Evolutionary conservation across 148 eudicot genomes (phyloP).

Genomic region (Rhododendron molle): DNA sequence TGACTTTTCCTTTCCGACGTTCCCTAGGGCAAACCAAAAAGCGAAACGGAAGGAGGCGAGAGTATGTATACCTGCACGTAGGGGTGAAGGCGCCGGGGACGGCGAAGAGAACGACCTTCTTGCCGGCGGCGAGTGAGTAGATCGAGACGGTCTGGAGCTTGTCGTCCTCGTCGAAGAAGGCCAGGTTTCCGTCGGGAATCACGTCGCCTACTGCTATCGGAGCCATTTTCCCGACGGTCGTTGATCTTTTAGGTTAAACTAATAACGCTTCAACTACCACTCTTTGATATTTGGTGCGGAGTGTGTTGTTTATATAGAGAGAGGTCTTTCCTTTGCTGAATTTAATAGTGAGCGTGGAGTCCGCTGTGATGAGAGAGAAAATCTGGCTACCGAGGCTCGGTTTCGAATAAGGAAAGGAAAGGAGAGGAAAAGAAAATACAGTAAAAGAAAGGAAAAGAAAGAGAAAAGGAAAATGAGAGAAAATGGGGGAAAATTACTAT

Average conservation of each 20-base stretch:
- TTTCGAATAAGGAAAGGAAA: no score
- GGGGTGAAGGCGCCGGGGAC: slow-evolving; percentile 91
- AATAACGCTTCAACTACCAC: background rate
- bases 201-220: slow-evolving; percentile 49
- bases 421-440: no score
- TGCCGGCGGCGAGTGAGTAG: slow-evolving; percentile 65
- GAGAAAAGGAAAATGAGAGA: no score
- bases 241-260: background rate
- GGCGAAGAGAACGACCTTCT: slow-evolving; percentile 56
- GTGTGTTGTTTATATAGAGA: background rate
- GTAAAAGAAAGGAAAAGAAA: no score
- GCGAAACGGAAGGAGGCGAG: background rate
- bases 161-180: slow-evolving; percentile 49
- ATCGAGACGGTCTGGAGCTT: slow-evolving; percentile 38
- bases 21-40: background rate
- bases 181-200: slow-evolving; percentile 58
- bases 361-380: no score
- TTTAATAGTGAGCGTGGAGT: background rate
- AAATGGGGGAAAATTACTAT: no score
- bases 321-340: background rate
- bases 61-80: slow-evolving; percentile 69
- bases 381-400: no score
- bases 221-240: slow-evolving; percentile 26
- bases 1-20: background rate
- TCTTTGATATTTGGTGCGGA: background rate